phyloP scores from a whole-genome alignment of 129 eudicot genomes.

The Saussurea involucrata region DNA sequence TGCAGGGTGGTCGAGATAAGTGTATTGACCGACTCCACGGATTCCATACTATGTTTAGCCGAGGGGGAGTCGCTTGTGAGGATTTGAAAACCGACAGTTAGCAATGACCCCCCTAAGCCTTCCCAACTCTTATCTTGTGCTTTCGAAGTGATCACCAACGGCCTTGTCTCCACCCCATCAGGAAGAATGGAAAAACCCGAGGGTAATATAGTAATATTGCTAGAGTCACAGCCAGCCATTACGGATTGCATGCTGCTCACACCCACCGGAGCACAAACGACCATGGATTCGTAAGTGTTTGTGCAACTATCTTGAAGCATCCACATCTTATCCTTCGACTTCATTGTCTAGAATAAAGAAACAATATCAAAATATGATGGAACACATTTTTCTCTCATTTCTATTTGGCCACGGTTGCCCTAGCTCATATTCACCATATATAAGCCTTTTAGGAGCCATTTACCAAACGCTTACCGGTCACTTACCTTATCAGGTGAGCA shows the following conservation, averaged over 20 bases:
- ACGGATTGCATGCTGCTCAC: slow-evolving; percentile 60
- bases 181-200: slow-evolving; percentile 94
- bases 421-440: background rate
- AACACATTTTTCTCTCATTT: background rate
- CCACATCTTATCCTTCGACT: slow-evolving; percentile 71
- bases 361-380: background rate
- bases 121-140: slow-evolving; percentile 56
- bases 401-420: background rate
- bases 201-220: slow-evolving; percentile 67
- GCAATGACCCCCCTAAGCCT: slow-evolving; percentile 57
- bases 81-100: slow-evolving; percentile 81
- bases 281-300: slow-evolving; percentile 71
- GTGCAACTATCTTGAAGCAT: slow-evolving; percentile 84
- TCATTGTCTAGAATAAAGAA: slow-evolving; percentile 51
- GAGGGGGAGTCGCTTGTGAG: slow-evolving; percentile 62
- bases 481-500: no score
- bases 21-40: slow-evolving; percentile 71
- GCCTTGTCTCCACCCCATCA: slow-evolving; percentile 83
- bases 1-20: slow-evolving; percentile 70
- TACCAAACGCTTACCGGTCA: no score
- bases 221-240: slow-evolving; percentile 92
- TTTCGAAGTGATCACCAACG: slow-evolving; percentile 63
- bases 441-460: no score
- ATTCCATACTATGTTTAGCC: slow-evolving; percentile 57
- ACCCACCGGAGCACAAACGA: slow-evolving; percentile 76